Conservation (phyloP, 352 stramenopile species). For the Phytophthora vignae region DNA sequence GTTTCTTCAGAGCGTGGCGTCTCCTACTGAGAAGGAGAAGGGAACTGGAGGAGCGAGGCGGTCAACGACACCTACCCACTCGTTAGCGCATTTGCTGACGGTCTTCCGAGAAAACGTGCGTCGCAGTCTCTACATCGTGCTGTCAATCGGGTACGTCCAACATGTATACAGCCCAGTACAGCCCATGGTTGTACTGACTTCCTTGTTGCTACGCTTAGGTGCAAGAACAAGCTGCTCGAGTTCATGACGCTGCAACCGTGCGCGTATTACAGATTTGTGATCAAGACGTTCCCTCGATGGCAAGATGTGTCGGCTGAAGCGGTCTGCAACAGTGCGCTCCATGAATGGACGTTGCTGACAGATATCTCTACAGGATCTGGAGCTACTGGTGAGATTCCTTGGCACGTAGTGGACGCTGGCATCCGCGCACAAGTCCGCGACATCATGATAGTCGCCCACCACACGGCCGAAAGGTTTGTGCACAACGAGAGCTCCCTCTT, state of each 20-base stretch:
- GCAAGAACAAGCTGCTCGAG: constrained; percentile 41
- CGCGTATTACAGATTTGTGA: constrained; percentile 54
- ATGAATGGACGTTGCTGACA: constrained; percentile 27
- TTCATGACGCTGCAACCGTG: constrained; percentile 47
- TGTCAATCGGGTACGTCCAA: constrained; percentile 57
- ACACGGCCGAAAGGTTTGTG: constrained; percentile 22
- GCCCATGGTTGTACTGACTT: neutral
- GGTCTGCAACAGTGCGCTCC: constrained; percentile 42
- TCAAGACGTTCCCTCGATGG: constrained; percentile 54
- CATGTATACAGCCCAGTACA: no score
- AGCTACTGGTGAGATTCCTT: neutral
- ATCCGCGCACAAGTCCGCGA: constrained; percentile 24
- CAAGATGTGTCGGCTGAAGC: constrained; percentile 44
- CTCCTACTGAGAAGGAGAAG: constrained; percentile 9
- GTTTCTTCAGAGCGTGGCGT: constrained; percentile 26
- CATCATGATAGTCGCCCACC: constrained; percentile 29
- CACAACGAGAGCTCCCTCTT: neutral
- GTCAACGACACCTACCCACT: neutral
- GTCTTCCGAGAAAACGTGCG: constrained; percentile 65
- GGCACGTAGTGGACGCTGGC: constrained; percentile 2
- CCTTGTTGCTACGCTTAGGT: constrained; percentile 25
- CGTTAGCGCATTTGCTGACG: constrained; percentile 22
- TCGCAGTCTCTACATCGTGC: constrained; percentile 58
- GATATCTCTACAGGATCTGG: constrained; percentile 8
- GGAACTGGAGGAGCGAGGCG: constrained; percentile 1